phyloP scores from a whole-genome alignment of 139 green algal genomes.

The Ettlia oleoabundans region DNA sequence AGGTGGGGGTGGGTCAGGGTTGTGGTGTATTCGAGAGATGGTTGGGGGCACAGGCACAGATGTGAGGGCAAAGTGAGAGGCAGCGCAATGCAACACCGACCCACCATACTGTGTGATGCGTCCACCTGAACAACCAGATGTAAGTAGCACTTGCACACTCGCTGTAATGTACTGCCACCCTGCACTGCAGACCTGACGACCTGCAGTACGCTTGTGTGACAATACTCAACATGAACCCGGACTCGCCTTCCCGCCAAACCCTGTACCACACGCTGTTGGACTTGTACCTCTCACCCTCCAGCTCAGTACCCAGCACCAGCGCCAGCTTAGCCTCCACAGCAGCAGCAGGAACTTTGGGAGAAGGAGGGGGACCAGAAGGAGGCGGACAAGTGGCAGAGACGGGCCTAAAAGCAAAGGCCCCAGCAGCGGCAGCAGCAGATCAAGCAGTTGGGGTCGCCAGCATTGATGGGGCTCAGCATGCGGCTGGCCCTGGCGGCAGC shows the following conservation, averaged over 20 bases:
- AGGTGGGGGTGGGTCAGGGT: conserved; percentile 21
- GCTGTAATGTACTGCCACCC: not conserved
- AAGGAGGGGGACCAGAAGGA: no score
- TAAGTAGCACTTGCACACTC: no score
- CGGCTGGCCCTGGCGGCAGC: not conserved
- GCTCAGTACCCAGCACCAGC: no score
- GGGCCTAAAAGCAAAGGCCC: no score
- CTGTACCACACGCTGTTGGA: conserved; percentile 90
- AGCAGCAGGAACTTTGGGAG: no score
- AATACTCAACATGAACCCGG: conserved; percentile 73
- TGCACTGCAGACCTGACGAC: conserved; percentile 61
- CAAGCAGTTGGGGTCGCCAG: not conserved
- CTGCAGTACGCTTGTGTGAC: conserved; percentile 57
- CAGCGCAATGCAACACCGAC: no score
- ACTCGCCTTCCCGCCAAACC: conserved; percentile 54
- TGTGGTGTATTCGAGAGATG: no score
- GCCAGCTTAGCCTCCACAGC: no score
- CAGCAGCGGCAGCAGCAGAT: not conserved
- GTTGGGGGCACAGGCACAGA: not conserved
- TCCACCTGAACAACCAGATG: no score
- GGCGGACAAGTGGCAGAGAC: no score
- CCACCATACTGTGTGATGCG: no score
- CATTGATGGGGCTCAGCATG: not conserved
- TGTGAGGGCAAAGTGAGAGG: no score
- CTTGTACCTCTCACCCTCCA: conserved; percentile 76